Evolutionary conservation across 139 green algal genomes (phyloP), one percentile per base, ranked within the genome.

Genomic region (Asterochloris sp.): DNA sequence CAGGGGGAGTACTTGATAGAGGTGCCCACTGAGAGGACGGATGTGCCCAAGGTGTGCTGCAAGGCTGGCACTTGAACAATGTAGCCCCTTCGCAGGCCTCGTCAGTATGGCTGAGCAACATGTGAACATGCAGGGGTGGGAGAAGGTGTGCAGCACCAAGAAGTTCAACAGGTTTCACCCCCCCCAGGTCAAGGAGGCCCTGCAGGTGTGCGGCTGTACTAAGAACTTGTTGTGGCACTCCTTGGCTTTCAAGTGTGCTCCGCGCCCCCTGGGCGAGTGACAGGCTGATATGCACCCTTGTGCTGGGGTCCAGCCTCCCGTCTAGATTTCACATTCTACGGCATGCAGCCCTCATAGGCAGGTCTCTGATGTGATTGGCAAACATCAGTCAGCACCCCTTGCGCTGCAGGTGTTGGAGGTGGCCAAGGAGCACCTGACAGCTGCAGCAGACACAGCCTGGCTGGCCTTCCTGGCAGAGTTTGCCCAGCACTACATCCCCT

Each of bases 1-100:
- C 88, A 94, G 83, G 89, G 89, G 11, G 84, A 89, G 60, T 93
- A 83, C 76, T 87, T 98, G 79, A 73, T 98, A 9, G 95, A 98
- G 87, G 88, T 98, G 54, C 89, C 90, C 14, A 78, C 83, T 1
- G 88, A 89, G 13, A 79, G 86, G 69, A 83, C 84, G 38, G 80
- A 78, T 13, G 84, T 86, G 24, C 86, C 89, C 21, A 87, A 66
- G 85, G 84, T 85, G 4, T 79, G 80, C 15, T 54, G 17, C 47
- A 13, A 17, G 21, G 23, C 19, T 73, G 23, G 26, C 0, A 38
- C 10, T 71, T 71, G 73, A 28, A 0, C 26, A 0, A 27, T 76
- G n/a, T 15, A 23, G 71, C 24, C 47, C 12, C 38, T 11, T 11
- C 71, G 4, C 71, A 26, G 8, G 66, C 21, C 66, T 71, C 38